Base-by-base conservation (phyloP, 495 filamentous ascomycete genomes). In the Amniculicola lignicola region DNA sequence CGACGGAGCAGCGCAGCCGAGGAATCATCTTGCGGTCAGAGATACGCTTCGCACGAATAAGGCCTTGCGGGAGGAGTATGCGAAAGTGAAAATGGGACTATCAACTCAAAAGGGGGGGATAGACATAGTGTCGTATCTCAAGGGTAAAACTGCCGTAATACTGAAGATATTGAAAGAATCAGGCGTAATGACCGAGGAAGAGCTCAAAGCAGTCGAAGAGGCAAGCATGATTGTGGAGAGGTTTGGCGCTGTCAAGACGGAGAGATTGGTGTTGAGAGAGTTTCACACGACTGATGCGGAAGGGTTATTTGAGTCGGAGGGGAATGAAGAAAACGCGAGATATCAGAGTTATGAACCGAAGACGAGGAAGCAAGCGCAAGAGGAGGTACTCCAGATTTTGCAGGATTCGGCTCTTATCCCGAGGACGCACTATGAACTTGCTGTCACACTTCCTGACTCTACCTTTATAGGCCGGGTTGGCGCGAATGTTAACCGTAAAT, bases 21-120 rank as follows among this genome's bases (percentile, higher is more conserved):
- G 60, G 16, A 66, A 66, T 36, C 63, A 66, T 41, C 55, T 66
- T 12, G 55, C 37, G 7, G 40, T 66, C 2, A 45, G 56, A 7
- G 49, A 63, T 15, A 54, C 57, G 15, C 42, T 66, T 12, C 35
- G 51, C 12, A n/a, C 24, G 3, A 45, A 66, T 57, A 3, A 11
- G 3, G 46, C 18, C 6, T 27, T 66, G 9, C 15, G 60, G 19
- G 60, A 63, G n/a, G 60, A 66, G 56, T 66, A 66, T 29, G 60
- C 23, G n/a, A 10, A 15, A 2, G 33, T 66, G 2, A 66, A 66
- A 44, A n/a, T 52, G 4, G 33, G 23, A 10, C 52, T 64, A 1
- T 44, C 45, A n/a, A 45, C 43, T 9, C 25, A 18, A n/a, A n/a
- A n/a, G n/a, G n/a, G n/a, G 9, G 45, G 35, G 2, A 36, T 18